Evolutionary conservation across 2,329 filamentous ascomycete species (phyloP), one percentile per base, ranked within the genome.

Genomic region (Aspergillus udagawae): DNA sequence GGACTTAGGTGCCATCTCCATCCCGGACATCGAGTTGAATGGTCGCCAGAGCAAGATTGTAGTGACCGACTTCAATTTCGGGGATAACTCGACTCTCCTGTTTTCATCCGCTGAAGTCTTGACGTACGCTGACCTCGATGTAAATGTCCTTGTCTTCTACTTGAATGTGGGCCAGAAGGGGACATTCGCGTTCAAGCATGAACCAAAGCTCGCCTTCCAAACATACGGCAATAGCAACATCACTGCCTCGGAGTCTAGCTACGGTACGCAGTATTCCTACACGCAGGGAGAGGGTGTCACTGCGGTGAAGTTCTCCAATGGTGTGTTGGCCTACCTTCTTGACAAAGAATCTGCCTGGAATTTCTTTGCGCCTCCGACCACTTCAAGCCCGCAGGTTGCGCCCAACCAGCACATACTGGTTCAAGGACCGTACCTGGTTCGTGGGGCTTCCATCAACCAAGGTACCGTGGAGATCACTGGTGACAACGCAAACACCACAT

Each of bases 11-110:
- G 52, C 62, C 3, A 51, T 71, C 7, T 59, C 65, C 3, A 65
- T 72, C 3, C 76, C 80, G 0, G 76, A 76, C 41, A 73, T 83
- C n/a, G 75, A 78, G 49, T 71, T 84, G 3, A 74, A 77, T 50
- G 81, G 81, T 10, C 75, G 80, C 20, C 80, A 83, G 64, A 81
- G 79, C 63, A 82, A 82, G 60, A 82, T 83, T 59, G 69, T 83
- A 3, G 78, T 83, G 21, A 82, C 80, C 0, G 80, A 84, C 62
- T 83, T 83, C 53, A 64, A 66, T 0, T 71, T 83, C 55, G 80
- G 82, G 3, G 71, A 72, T 1, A 53, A 55, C 7, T 72, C 78
- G 28, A 78, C 70, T 3, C 67, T 84, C 3, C 70, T 83, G 0
- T 84, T 82, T 65, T 79, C 79, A 2, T 80, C 81, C 0, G 77